Evolutionary conservation across 495 filamentous ascomycete genomes (phyloP).

Genomic region (Aeminium ludgeri): DNA sequence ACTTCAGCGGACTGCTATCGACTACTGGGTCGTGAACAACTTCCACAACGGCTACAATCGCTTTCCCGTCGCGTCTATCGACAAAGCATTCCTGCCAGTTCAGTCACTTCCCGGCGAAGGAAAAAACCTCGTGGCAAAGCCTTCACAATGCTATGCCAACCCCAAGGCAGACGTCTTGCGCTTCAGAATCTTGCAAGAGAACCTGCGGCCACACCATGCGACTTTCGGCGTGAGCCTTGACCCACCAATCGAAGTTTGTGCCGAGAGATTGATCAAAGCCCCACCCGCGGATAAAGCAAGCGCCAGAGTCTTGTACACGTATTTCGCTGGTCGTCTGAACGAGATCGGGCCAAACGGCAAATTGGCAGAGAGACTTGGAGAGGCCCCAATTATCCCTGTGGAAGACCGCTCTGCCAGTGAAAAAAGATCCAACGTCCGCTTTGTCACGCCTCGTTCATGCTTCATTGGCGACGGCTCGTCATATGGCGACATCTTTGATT

Average conservation of each 20-base stretch:
- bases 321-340: conserved; percentile 57
- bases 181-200: conserved; percentile 54
- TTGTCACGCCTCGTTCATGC: conserved; percentile 47
- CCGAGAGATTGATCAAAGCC: conserved; percentile 46
- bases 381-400: conserved; percentile 20
- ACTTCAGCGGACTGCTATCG: conserved; percentile 35
- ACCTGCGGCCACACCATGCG: conserved; percentile 55
- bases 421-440: conserved; percentile 20
- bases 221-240: conserved; percentile 73
- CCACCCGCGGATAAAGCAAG: conserved; percentile 49
- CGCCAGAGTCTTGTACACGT: conserved; percentile 58
- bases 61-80: conserved; percentile 38
- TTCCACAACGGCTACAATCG: conserved; percentile 54
- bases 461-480: conserved; percentile 59
- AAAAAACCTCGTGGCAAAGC: conserved; percentile 41
- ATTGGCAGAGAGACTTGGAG: conserved; percentile 39
- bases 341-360: conserved; percentile 43
- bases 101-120: conserved; percentile 33
- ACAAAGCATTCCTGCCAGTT: conserved; percentile 54
- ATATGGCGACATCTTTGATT: conserved; percentile 86
- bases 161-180: conserved; percentile 57
- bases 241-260: conserved; percentile 58
- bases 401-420: neutral
- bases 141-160: conserved; percentile 68
- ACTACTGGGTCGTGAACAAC: conserved; percentile 69